Evolutionary conservation across 1,284 basidiomycete species (phyloP).

Genomic region (Cryptococcus sp.): DNA sequence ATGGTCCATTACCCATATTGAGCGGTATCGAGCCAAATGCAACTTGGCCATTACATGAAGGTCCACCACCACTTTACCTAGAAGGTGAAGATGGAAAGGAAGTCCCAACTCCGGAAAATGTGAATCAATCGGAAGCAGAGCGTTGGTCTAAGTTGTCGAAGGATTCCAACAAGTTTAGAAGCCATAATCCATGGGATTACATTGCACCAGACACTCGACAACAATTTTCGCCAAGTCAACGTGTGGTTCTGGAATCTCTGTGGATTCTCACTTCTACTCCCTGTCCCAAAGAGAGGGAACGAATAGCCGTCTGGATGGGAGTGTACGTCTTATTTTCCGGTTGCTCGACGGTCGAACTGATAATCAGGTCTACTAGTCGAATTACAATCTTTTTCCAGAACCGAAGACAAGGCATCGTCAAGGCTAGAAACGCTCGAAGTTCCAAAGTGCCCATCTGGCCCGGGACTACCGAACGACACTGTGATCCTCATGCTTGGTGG

Average conservation of each 20-base stretch:
- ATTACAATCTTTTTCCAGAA: conserved; percentile 18
- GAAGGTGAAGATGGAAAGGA: conserved; percentile 3
- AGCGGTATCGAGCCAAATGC: not conserved
- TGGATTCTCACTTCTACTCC: conserved; percentile 21
- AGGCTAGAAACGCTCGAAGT: conserved; percentile 12
- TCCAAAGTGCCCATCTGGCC: conserved; percentile 11
- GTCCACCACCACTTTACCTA: not conserved
- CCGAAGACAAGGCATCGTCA: conserved; percentile 12
- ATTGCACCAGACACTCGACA: conserved; percentile 15
- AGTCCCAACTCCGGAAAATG: not conserved
- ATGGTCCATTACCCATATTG: not conserved
- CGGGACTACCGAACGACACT: not conserved
- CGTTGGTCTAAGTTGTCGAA: not conserved
- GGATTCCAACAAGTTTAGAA: not conserved
- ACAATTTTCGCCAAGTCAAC: conserved; percentile 17
- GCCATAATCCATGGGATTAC: conserved; percentile 25
- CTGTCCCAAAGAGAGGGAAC: conserved; percentile 20
- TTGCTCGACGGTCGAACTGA: not conserved
- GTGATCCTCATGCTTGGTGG: not conserved
- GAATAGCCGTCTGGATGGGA: conserved; percentile 23
- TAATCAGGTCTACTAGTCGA: not conserved
- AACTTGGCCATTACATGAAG: conserved; percentile 3
- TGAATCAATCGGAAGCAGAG: not conserved
- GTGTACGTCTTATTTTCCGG: conserved; percentile 17
- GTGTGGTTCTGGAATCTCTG: conserved; percentile 19